Conservation (phyloP, 192 early-diverging fungal species). For the Piromyces sp. region DNA sequence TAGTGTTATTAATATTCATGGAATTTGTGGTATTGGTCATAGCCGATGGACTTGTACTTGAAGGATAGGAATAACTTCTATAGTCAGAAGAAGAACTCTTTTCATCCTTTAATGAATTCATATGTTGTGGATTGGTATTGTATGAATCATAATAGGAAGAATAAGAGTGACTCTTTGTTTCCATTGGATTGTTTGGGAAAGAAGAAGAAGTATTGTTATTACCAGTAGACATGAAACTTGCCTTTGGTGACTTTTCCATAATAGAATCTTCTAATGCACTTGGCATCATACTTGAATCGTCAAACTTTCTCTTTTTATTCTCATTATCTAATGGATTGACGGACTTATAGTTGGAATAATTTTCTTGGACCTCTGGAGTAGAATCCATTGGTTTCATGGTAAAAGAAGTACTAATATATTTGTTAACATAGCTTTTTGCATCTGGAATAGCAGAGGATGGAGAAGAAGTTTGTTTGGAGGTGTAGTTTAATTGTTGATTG, state of each 20-base stretch:
- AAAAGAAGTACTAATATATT: background rate
- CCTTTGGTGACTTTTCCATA: background rate
- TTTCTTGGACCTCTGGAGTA: background rate
- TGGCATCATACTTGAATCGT: background rate
- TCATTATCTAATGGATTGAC: background rate
- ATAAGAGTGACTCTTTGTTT: background rate
- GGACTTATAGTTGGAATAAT: background rate
- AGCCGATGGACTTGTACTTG: no score
- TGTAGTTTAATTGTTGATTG: background rate
- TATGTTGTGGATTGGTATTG: background rate
- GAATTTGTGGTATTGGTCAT: no score
- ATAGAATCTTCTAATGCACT: background rate
- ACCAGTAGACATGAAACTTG: no score
- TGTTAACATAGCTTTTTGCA: background rate
- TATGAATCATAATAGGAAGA: background rate
- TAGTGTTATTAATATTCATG: no score
- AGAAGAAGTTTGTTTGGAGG: background rate
- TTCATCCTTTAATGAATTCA: background rate
- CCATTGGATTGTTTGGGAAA: background rate
- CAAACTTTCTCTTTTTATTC: background rate
- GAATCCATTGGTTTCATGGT: background rate
- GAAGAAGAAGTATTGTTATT: no score
- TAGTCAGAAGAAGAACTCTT: no score
- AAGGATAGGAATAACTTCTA: background rate
- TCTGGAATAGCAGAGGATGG: background rate